A percentile compares a stretch with the other conserved stretches of the same genome.
These are phyloP conservation scores for Pichia sp. DNA, from an alignment of 1,139 yeast genomes.

Conservation along the genomic window DNA sequence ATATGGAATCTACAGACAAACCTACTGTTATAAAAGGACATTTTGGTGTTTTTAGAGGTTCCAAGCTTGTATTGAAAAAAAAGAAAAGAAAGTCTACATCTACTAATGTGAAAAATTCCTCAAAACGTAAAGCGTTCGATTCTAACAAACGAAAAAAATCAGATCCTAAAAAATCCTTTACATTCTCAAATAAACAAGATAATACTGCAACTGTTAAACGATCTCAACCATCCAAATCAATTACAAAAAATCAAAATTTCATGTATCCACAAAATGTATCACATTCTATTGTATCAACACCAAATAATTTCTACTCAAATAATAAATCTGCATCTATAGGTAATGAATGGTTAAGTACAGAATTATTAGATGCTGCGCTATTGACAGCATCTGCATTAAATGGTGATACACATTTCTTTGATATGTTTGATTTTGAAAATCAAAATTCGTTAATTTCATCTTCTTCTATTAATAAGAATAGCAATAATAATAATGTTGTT, in stretches of 20 bases:
- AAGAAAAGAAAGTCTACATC: constrained; percentile 1
- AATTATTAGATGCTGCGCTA: constrained; percentile 63
- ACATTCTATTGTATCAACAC: constrained; percentile 10
- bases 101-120: no score
- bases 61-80: constrained; percentile 11
- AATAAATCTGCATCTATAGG: constrained; percentile 22
- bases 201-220: not conserved
- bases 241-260: constrained; percentile 6
- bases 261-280: constrained; percentile 13
- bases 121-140: no score
- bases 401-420: constrained; percentile 54
- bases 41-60: constrained; percentile 69
- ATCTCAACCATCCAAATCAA: constrained; percentile 1
- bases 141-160: not conserved
- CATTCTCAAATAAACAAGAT: not conserved
- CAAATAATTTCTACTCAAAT: constrained; percentile 3
- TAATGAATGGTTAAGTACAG: constrained; percentile 62
- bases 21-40: constrained; percentile 66
- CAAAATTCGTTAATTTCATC: not conserved
- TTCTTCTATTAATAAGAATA: not conserved
- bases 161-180: not conserved
- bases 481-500: not conserved
- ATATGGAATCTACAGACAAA: constrained; percentile 37
- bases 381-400: constrained; percentile 69
- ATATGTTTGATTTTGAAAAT: constrained; percentile 35